phyloP scores from a whole-genome alignment of 768 basidiomycete genomes.

The Saitozyma sp. region DNA sequence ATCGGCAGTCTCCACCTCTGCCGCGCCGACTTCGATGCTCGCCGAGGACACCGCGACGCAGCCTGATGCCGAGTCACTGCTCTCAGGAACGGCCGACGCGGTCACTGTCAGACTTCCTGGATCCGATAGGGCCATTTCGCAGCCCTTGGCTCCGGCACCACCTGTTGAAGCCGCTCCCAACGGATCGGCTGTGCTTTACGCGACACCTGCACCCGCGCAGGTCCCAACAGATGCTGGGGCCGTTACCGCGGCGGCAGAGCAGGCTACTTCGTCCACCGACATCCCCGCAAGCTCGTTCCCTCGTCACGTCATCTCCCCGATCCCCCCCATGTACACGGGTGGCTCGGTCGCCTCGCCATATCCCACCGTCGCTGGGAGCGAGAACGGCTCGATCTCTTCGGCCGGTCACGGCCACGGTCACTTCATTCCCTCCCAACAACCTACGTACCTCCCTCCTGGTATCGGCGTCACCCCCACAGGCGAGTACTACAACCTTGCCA shows the following conservation, averaged over 20 bases:
- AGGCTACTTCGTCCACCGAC: too few relatives aligned
- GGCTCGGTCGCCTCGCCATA: conserved; percentile 8
- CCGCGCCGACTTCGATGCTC: too few relatives aligned
- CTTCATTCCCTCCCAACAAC: background rate
- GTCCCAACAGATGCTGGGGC: too few relatives aligned
- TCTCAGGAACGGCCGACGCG: conserved; percentile 12
- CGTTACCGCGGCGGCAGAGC: too few relatives aligned
- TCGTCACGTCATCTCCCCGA: too few relatives aligned
- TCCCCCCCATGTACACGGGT: background rate
- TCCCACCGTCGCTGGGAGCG: conserved; percentile 5
- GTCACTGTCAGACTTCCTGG: conserved; percentile 40
- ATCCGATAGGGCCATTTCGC: background rate
- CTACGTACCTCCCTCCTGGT: conserved; percentile 11
- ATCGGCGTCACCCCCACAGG: conserved; percentile 17
- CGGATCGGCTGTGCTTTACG: background rate
- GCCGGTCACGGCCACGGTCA: conserved; percentile 12
- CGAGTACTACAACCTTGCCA: conserved; percentile 19
- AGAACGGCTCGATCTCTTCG: conserved; percentile 25
- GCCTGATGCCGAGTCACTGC: conserved; percentile 28
- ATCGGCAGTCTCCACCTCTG: too few relatives aligned
- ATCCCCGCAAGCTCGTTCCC: too few relatives aligned
- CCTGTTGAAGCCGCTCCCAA: conserved; percentile 11
- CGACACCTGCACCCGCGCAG: too few relatives aligned
- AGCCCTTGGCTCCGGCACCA: background rate
- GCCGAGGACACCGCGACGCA: conserved; percentile 25